These are phyloP conservation scores for Cryphonectria japonica DNA, from an alignment of 2,329 filamentous ascomycete genomes.

Conservation along the genomic window DNA sequence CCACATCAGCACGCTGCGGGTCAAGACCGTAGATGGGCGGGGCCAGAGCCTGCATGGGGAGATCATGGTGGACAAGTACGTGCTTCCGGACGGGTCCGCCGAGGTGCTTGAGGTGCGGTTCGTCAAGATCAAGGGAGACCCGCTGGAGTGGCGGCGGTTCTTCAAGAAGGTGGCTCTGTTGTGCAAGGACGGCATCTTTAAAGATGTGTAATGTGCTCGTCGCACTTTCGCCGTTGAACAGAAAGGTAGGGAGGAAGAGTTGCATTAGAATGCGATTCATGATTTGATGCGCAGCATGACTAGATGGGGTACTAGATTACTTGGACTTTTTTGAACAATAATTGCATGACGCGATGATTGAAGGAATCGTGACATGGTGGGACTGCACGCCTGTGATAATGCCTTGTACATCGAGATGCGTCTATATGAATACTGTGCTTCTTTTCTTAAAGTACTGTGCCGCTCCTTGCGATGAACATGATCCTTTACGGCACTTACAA, in stretches of 20 bases:
- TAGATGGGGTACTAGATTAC: neutral
- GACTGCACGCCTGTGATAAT: too few relatives aligned
- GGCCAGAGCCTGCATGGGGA: constrained; percentile 75
- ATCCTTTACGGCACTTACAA: too few relatives aligned
- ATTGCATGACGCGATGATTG: constrained; percentile 2
- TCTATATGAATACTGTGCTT: too few relatives aligned
- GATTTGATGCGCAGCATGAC: neutral
- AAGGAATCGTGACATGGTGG: neutral
- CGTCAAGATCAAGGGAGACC: constrained; percentile 93
- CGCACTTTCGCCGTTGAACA: neutral
- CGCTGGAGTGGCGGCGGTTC: constrained; percentile 92
- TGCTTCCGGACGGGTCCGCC: constrained; percentile 54
- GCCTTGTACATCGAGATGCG: neutral
- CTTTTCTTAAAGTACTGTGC: too few relatives aligned
- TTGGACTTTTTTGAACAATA: neutral
- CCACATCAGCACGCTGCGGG: constrained; percentile 66
- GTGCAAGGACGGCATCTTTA: constrained; percentile 82
- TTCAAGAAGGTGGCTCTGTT: constrained; percentile 94
- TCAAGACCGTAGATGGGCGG: constrained; percentile 75
- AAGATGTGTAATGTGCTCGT: constrained; percentile 45
- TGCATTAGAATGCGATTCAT: neutral
- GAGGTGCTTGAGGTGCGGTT: constrained; percentile 86
- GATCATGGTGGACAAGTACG: constrained; percentile 71
- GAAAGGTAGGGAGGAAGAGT: neutral
- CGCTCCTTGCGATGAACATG: too few relatives aligned